phyloP scores from a whole-genome alignment of 2,329 filamentous ascomycete species.

The Pseudocercospora vitis region DNA sequence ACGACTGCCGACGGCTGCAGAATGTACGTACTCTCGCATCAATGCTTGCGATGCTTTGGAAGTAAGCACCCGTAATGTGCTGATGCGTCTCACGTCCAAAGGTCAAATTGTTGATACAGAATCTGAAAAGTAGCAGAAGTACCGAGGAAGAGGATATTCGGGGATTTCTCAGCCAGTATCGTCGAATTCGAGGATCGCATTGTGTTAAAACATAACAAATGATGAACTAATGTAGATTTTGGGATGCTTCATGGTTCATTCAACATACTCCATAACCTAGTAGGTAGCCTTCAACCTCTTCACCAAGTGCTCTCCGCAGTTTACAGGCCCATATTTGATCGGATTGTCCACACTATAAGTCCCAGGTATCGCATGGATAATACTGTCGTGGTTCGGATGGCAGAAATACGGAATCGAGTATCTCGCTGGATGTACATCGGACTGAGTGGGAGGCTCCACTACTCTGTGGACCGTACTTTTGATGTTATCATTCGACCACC shows the following conservation, averaged over 20 bases:
- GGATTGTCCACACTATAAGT: constrained; percentile 65
- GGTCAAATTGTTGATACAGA: too few species aligned
- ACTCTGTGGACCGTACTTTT: constrained; percentile 88
- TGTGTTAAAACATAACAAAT: too few species aligned
- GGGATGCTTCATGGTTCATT: not conserved
- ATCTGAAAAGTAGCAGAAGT: too few species aligned
- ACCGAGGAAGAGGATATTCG: too few species aligned
- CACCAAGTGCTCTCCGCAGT: constrained; percentile 74
- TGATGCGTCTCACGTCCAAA: too few species aligned
- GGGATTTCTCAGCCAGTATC: too few species aligned
- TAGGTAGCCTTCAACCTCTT: constrained; percentile 72
- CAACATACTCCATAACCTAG: constrained; percentile 5
- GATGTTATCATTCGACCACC: constrained; percentile 82
- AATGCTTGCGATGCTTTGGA: too few species aligned
- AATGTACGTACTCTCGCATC: too few species aligned
- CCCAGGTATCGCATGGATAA: constrained; percentile 78
- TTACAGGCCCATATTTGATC: constrained; percentile 77
- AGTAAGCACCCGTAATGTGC: too few species aligned
- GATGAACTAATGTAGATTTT: not conserved
- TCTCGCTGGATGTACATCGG: constrained; percentile 64
- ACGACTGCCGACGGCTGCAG: too few species aligned
- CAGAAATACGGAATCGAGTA: constrained; percentile 94
- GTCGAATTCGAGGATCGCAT: too few species aligned
- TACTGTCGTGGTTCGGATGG: constrained; percentile 74
- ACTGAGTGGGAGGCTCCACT: constrained; percentile 69